Percentiles rank a stretch among this genome's conserved stretches.
Evolutionary conservation across 306 rosid species (phyloP).

Genomic region (Vigna unguiculata): DNA sequence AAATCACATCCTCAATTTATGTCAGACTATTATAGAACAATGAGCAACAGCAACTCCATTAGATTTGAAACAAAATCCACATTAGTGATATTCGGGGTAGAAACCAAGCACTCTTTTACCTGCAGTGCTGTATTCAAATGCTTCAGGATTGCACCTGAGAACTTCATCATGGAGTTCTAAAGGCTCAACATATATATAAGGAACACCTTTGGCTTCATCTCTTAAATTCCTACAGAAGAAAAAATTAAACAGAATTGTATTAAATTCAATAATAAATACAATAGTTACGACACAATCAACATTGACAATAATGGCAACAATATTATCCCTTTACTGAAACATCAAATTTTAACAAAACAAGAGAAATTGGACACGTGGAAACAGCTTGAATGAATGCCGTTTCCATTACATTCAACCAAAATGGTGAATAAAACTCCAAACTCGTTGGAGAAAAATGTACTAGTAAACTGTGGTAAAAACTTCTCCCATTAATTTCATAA

Average conservation of each 20-base stretch:
- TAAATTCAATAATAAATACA: conserved; percentile 19
- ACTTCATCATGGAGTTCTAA: conserved; percentile 80
- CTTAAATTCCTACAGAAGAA: conserved; percentile 72
- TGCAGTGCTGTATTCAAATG: conserved; percentile 71
- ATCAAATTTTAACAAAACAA: conserved; percentile 23
- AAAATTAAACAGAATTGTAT: conserved; percentile 26
- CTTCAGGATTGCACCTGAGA: conserved; percentile 78
- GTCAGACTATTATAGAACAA: conserved; percentile 18
- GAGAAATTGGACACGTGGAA: background rate
- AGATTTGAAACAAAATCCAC: conserved; percentile 33
- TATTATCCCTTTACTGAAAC: background rate
- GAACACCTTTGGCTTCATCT: conserved; percentile 63
- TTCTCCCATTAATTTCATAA: conserved; percentile 1
- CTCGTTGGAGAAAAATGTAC: background rate
- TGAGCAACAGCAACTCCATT: conserved; percentile 34
- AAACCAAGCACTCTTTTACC: conserved; percentile 79
- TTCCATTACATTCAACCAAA: conserved; percentile 23
- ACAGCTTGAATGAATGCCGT: background rate
- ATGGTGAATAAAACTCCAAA: conserved; percentile 1
- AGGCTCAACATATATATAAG: conserved; percentile 58
- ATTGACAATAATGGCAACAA: background rate
- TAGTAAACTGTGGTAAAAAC: conserved; percentile 21
- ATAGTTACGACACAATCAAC: conserved; percentile 8
- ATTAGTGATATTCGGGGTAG: conserved; percentile 23
- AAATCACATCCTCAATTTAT: conserved; percentile 23